Conservation (phyloP, 1,139 yeast species). For the Lodderomyces beijingensis region DNA sequence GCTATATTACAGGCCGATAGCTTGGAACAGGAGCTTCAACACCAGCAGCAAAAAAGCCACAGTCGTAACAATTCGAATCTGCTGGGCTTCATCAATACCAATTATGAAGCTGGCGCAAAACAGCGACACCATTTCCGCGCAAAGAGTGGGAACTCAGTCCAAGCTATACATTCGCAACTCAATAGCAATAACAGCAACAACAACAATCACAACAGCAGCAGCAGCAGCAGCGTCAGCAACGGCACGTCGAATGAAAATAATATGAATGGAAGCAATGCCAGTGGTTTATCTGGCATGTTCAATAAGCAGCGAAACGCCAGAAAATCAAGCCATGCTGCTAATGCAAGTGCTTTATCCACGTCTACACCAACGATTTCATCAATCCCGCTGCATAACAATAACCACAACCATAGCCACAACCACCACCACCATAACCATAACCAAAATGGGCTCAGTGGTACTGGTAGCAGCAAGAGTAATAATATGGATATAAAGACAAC, state of each 20-base stretch:
- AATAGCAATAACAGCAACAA: slow-evolving; percentile 1
- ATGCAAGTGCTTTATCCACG: background rate
- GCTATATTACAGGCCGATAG: slow-evolving; percentile 44
- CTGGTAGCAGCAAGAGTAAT: slow-evolving; percentile 1
- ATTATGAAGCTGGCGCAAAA: slow-evolving; percentile 1
- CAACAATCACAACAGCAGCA: background rate
- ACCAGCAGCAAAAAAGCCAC: slow-evolving; percentile 1
- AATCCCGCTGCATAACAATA: background rate
- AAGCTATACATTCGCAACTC: background rate
- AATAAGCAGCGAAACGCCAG: background rate
- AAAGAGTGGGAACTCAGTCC: slow-evolving; percentile 3
- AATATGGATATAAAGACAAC: slow-evolving; percentile 1
- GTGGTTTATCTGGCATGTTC: background rate
- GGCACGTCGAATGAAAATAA: slow-evolving; percentile 1
- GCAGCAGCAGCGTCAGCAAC: background rate
- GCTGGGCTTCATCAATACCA: too few relatives aligned
- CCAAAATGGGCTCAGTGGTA: background rate
- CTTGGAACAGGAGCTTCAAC: slow-evolving; percentile 3
- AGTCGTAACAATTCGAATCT: too few relatives aligned
- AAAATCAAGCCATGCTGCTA: background rate
- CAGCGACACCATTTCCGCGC: slow-evolving; percentile 5
- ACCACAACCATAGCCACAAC: background rate
- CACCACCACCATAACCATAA: background rate
- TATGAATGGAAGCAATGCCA: slow-evolving; percentile 1
- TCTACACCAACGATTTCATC: background rate